These are phyloP conservation scores for Pyrus bretschneideri DNA, from an alignment of 306 rosid genomes.

Conservation along the genomic window DNA sequence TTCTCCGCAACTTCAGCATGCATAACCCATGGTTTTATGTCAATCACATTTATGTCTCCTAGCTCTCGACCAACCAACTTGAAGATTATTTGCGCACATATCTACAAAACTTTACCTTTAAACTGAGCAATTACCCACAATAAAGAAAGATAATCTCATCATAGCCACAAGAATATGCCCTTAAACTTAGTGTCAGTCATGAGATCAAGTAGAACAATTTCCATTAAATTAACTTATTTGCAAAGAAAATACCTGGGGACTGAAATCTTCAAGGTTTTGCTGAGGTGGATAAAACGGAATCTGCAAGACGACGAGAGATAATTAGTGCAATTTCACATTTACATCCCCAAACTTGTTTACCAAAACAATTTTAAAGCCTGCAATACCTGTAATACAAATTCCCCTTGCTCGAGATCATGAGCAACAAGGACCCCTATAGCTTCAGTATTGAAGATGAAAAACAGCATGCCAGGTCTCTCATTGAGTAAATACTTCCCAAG, in stretches of 20 bases:
- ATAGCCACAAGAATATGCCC: neutral
- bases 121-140: conserved; percentile 3
- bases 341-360: neutral
- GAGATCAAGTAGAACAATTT: neutral
- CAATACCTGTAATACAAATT: conserved; percentile 88
- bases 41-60: conserved; percentile 60
- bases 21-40: conserved; percentile 92
- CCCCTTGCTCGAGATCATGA: conserved; percentile 92
- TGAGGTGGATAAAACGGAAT: conserved; percentile 95
- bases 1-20: conserved; percentile 97
- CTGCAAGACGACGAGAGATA: conserved; percentile 38
- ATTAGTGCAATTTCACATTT: conserved; percentile 17
- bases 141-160: neutral
- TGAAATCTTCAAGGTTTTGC: conserved; percentile 72
- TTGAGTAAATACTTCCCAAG: conserved; percentile 82
- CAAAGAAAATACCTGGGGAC: conserved; percentile 48
- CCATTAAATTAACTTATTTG: neutral
- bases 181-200: neutral
- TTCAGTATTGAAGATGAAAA: conserved; percentile 79
- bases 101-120: conserved; percentile 40
- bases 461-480: conserved; percentile 93
- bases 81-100: conserved; percentile 61
- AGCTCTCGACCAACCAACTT: conserved; percentile 78
- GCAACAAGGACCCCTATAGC: conserved; percentile 96
- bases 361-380: conserved; percentile 7